Base-by-base conservation (phyloP, 768 basidiomycete genomes). In the Rhodotorula taiwanensis region DNA sequence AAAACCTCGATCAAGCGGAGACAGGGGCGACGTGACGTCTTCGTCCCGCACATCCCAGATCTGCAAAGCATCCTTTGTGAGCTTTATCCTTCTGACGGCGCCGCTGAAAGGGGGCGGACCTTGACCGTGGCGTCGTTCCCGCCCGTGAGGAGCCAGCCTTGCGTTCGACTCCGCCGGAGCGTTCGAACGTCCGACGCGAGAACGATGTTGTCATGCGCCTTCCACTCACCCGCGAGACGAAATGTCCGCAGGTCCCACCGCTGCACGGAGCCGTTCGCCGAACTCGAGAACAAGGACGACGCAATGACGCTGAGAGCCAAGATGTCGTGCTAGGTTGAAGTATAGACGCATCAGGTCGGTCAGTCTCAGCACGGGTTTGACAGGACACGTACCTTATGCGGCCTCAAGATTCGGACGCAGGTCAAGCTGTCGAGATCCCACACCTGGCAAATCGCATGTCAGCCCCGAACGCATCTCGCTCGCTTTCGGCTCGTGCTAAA, bases 361-460 rank as follows among this genome's bases (percentile, higher is more conserved):
- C 25, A n/a, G 10, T 11, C 10, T 4, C 25, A 7, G 45, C n/a
- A 25, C 21, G 4, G 49, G 4, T 15, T 20, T 15, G 23, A 51
- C 18, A 55, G 51, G 1, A 49, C 5, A 57, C 78, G 21, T 51
- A 87, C 87, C 78, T 91, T 87, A 68, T 89, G 85, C 2, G 88
- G 86, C 23, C 92, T 86, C 59, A 98, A 86, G 0, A 85, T 89
- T 53, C 94, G 79, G 31, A 98, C 84, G 42, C 88, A 78, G 0
- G 90, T 89, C 67, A 84, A 85, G 0, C 92, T 94, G 74, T 93
- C 91, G 13, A 95, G 76, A 74, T 97, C 93, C 77, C 89, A 83
- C 8, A 69, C 55, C 63, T 63, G 55, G 14, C 3, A 3, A 11
- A 28, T 1, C 27, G 14, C 20, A 13, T 2, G 42, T 62, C 47